phyloP scores from a whole-genome alignment of 768 basidiomycete species.

The Termitomyces sp. region DNA sequence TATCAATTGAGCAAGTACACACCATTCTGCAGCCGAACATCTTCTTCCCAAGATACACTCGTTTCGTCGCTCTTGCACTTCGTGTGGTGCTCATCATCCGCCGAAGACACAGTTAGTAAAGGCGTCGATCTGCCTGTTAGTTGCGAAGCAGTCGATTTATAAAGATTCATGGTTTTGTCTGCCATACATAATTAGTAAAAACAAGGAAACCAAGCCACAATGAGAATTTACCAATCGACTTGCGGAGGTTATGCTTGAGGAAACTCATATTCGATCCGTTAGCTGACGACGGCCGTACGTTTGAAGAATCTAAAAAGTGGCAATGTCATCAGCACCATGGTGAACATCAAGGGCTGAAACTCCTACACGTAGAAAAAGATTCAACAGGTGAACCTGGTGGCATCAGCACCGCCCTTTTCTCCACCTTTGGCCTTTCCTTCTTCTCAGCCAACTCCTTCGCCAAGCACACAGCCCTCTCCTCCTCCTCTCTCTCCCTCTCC shows the following conservation, averaged over 20 bases:
- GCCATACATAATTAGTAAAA: background rate
- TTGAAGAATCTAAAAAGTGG: slow-evolving; percentile 5
- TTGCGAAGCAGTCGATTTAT: slow-evolving; percentile 55
- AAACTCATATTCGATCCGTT: slow-evolving; percentile 30
- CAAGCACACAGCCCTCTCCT: slow-evolving; percentile 9
- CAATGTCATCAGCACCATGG: background rate
- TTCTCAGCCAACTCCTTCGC: background rate
- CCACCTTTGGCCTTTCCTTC: slow-evolving; percentile 34
- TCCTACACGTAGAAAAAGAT: slow-evolving; percentile 12
- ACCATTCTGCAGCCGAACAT: slow-evolving; percentile 37
- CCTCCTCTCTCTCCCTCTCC: slow-evolving; percentile 32
- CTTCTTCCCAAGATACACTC: slow-evolving; percentile 48
- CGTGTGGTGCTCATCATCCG: slow-evolving; percentile 16
- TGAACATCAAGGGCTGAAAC: background rate
- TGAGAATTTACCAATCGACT: slow-evolving; percentile 58
- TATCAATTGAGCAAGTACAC: slow-evolving; percentile 11
- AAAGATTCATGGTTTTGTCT: slow-evolving; percentile 68
- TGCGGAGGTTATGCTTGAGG: slow-evolving; percentile 67
- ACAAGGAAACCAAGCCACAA: background rate
- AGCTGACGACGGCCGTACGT: slow-evolving; percentile 7
- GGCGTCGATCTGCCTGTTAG: slow-evolving; percentile 39
- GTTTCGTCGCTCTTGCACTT: slow-evolving; percentile 20
- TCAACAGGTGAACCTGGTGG: slow-evolving; percentile 4
- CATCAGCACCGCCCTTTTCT: slow-evolving; percentile 22
- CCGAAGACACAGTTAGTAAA: slow-evolving; percentile 34